phyloP scores from a whole-genome alignment of 129 eudicot genomes.

The Flaveria brownii region DNA sequence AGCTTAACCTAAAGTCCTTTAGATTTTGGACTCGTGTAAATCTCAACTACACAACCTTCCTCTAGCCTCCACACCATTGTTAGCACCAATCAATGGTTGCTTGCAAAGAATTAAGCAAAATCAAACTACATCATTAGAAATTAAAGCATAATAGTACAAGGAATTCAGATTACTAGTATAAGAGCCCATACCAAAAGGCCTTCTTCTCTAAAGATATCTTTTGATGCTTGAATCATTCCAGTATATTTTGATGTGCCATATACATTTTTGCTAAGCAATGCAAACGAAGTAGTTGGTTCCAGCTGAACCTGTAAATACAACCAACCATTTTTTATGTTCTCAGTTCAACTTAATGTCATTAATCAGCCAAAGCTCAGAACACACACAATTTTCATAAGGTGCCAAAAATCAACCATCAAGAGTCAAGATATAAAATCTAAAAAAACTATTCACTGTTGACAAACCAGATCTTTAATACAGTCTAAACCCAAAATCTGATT shows the following conservation, averaged over 20 bases:
- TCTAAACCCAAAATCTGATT: neutral
- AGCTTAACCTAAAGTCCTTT: neutral
- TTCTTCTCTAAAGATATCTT: conserved; percentile 87
- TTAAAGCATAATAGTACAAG: neutral
- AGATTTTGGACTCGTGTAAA: neutral
- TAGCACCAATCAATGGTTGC: neutral
- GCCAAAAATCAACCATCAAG: conserved; percentile 18
- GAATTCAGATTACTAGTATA: neutral
- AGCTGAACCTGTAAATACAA: conserved; percentile 66
- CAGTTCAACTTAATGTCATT: conserved; percentile 23
- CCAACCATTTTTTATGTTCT: neutral
- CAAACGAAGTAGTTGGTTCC: conserved; percentile 80
- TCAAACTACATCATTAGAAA: conserved; percentile 6
- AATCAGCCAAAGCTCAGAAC: conserved; percentile 16
- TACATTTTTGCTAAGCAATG: conserved; percentile 53
- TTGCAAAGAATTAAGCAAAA: conserved; percentile 7
- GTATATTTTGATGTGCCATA: conserved; percentile 73
- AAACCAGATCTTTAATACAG: neutral
- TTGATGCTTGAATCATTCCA: conserved; percentile 89
- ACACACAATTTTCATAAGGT: neutral
- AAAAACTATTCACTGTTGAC: neutral
- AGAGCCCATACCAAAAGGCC: conserved; percentile 60
- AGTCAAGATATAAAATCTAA: neutral
- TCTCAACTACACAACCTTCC: neutral
- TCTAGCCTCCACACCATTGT: conserved; percentile 1